Conservation (phyloP, 768 basidiomycete genomes). For the Amanita exitialis region DNA sequence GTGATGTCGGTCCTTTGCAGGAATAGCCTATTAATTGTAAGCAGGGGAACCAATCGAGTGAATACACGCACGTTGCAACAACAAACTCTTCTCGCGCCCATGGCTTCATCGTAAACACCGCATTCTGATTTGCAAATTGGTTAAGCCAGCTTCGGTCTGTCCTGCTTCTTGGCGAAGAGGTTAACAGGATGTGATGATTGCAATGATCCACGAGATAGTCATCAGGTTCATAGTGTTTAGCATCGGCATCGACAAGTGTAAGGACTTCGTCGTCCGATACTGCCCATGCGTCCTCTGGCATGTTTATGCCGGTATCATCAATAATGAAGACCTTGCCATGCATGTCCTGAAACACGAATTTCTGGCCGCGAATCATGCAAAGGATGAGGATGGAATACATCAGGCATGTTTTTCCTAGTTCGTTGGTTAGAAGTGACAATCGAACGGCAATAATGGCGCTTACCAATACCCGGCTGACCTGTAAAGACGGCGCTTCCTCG, state of each 20-base stretch:
- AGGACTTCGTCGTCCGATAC: neutral
- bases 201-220: neutral
- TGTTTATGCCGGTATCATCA: neutral
- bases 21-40: conserved; percentile 7
- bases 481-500: conserved; percentile 5
- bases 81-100: conserved; percentile 4
- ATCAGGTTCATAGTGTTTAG: neutral
- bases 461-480: conserved; percentile 10
- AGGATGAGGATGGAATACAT: conserved; percentile 8
- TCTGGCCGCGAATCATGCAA: conserved; percentile 7
- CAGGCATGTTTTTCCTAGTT: conserved; percentile 4
- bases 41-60: conserved; percentile 1
- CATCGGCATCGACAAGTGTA: conserved; percentile 7
- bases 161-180: no score
- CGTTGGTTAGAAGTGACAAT: neutral
- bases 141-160: conserved; percentile 7
- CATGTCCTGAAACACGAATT: conserved; percentile 8
- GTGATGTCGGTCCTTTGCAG: neutral
- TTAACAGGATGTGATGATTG: neutral
- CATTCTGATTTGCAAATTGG: neutral
- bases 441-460: neutral
- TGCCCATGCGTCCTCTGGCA: neutral
- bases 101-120: conserved; percentile 4
- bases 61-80: neutral
- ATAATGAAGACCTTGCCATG: conserved; percentile 4